phyloP scores from a whole-genome alignment of 305 asterid genomes.

The Andrographis paniculata region DNA sequence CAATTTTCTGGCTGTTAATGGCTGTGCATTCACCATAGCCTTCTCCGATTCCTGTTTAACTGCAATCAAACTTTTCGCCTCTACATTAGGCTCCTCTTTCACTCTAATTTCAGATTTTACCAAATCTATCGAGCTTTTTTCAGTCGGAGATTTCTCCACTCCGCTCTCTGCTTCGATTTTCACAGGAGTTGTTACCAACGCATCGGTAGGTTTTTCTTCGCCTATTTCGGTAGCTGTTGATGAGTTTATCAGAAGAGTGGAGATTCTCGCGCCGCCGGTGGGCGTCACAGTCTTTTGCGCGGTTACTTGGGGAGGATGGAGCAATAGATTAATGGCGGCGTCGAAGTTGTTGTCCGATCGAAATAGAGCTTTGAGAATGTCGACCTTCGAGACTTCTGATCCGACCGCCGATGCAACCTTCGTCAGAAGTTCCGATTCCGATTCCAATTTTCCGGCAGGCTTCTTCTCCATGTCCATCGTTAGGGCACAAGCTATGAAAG shows the following conservation, averaged over 20 bases:
- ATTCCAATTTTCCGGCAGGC: no score
- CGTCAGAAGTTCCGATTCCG: constrained; percentile 14
- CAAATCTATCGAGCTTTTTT: no score
- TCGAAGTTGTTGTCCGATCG: constrained; percentile 19
- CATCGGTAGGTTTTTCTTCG: constrained; percentile 12
- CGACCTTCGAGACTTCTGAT: constrained; percentile 21
- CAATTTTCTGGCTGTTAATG: constrained; percentile 37
- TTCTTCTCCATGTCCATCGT: constrained; percentile 23
- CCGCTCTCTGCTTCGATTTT: constrained; percentile 3
- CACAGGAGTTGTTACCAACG: neutral
- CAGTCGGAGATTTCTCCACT: no score
- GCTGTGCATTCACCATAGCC: constrained; percentile 32
- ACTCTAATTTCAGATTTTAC: constrained; percentile 16
- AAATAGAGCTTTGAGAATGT: constrained; percentile 23
- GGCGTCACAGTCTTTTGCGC: constrained; percentile 40
- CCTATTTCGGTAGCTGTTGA: constrained; percentile 7
- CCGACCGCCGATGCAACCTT: constrained; percentile 25
- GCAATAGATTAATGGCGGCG: constrained; percentile 20
- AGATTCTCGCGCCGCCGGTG: constrained; percentile 49
- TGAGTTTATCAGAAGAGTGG: constrained; percentile 18
- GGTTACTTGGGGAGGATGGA: constrained; percentile 17
- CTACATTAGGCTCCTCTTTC: constrained; percentile 27
- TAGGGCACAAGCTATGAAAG: neutral
- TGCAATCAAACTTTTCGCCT: constrained; percentile 1
- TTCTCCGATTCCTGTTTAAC: constrained; percentile 22